A percentile compares a stretch with the other conserved stretches of the same genome.
Conservation (phyloP, 129 eudicot species). For the Solidago caesia region DNA sequence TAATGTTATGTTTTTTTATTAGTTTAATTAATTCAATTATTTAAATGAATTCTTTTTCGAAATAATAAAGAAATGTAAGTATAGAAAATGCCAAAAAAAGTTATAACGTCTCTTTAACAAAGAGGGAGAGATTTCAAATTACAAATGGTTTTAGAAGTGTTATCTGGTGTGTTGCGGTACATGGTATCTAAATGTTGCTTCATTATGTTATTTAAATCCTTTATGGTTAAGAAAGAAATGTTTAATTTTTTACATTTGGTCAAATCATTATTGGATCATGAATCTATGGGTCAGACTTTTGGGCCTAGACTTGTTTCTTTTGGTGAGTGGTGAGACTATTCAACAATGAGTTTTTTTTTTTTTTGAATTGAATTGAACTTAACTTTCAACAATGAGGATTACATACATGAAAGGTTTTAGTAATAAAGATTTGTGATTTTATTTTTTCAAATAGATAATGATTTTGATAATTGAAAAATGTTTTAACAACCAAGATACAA, state of each 20-base stretch:
- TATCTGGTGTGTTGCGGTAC: slow-evolving; percentile 20
- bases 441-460: no score
- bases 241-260: not conserved
- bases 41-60: slow-evolving; percentile 13
- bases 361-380: no score
- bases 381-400: no score
- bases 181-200: not conserved
- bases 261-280: slow-evolving; percentile 21
- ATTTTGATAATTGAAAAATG: no score
- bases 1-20: slow-evolving; percentile 9
- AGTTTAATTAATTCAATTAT: slow-evolving; percentile 10
- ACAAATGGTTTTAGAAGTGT: slow-evolving; percentile 16
- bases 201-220: not conserved
- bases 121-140: slow-evolving; percentile 81
- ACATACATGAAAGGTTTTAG: no score
- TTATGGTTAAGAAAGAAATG: not conserved
- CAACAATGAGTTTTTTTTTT: no score
- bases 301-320: slow-evolving; percentile 16
- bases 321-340: no score
- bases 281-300: slow-evolving; percentile 29
- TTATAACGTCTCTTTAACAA: slow-evolving; percentile 76
- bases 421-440: no score
- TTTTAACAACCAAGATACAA: no score
- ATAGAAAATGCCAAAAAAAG: slow-evolving; percentile 51
- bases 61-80: slow-evolving; percentile 7